Evolutionary conservation across 352 stramenopile species (phyloP).

Genomic region (Pythium aquatile): DNA sequence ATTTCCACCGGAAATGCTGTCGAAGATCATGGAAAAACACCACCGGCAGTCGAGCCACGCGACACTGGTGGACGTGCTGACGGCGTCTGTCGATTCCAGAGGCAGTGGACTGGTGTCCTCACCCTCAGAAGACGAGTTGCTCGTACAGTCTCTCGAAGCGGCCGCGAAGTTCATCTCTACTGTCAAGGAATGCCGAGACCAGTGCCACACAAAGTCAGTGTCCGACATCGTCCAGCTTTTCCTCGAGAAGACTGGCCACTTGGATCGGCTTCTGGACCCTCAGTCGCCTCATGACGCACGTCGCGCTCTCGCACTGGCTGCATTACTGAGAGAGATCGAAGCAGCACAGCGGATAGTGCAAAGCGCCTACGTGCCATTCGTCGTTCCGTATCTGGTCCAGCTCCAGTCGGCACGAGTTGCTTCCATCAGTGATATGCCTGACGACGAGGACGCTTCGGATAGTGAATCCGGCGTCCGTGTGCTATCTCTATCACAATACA

Average conservation of each 20-base stretch:
- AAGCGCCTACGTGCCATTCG: constrained; percentile 59
- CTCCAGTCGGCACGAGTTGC: constrained; percentile 31
- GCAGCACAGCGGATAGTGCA: constrained; percentile 53
- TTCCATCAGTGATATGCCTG: constrained; percentile 3
- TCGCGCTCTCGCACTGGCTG: constrained; percentile 57
- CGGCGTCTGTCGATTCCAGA: constrained; percentile 43
- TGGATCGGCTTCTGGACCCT: constrained; percentile 36
- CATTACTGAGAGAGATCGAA: constrained; percentile 66
- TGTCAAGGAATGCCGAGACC: constrained; percentile 46
- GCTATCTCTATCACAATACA: constrained; percentile 43
- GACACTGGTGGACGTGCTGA: constrained; percentile 51
- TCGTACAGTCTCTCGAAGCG: constrained; percentile 17
- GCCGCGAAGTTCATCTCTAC: constrained; percentile 25
- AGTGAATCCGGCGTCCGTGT: constrained; percentile 32
- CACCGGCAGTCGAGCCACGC: constrained; percentile 35
- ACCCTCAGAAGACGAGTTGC: constrained; percentile 8
- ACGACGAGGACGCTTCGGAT: constrained; percentile 8
- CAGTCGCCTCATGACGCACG: constrained; percentile 46
- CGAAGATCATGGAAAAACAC: constrained; percentile 64
- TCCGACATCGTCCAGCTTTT: constrained; percentile 65
- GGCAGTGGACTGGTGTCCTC: constrained; percentile 2
- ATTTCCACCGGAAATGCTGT: constrained; percentile 57
- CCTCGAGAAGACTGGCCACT: constrained; percentile 38
- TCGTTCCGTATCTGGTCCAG: constrained; percentile 71
- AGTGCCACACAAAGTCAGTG: constrained; percentile 33